These are phyloP conservation scores for Aspergillus hancockii DNA, from an alignment of 495 filamentous ascomycete species.

Conservation along the genomic window DNA sequence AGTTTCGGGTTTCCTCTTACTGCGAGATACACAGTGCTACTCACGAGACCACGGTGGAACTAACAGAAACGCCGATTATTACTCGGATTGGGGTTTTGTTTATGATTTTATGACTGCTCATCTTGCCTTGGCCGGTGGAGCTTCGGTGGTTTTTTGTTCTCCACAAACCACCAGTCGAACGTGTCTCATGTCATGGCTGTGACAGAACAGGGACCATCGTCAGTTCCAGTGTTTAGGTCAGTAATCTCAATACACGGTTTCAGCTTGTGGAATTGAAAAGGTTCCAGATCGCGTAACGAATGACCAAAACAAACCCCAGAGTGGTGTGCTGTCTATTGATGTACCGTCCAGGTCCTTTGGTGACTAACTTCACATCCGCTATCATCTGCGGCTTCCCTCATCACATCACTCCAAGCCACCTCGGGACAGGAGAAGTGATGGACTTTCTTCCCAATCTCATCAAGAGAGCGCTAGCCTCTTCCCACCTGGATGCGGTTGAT, in stretches of 20 bases:
- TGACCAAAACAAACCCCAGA: conserved; percentile 4
- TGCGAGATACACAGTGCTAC: background rate
- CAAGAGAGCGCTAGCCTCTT: conserved; percentile 28
- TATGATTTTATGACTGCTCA: conserved; percentile 24
- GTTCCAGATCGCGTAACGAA: background rate
- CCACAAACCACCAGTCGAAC: conserved; percentile 16
- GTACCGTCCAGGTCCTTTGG: background rate
- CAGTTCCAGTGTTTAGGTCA: background rate
- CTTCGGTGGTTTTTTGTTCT: conserved; percentile 17
- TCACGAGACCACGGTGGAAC: conserved; percentile 23
- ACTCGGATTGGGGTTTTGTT: conserved; percentile 16
- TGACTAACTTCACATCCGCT: background rate
- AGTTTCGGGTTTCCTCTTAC: background rate
- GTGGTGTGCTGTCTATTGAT: background rate
- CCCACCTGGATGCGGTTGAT: conserved; percentile 44
- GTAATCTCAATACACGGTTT: conserved; percentile 2
- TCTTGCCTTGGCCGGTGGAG: conserved; percentile 15
- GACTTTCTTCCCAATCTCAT: conserved; percentile 22
- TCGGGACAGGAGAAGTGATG: conserved; percentile 18
- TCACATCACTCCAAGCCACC: background rate
- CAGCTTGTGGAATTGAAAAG: background rate
- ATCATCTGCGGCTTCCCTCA: background rate
- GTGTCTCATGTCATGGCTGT: conserved; percentile 16
- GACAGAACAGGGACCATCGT: conserved; percentile 2
- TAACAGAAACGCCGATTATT: conserved; percentile 15